Conservation (phyloP, 257 asterid species). For the Ballota nigra region DNA sequence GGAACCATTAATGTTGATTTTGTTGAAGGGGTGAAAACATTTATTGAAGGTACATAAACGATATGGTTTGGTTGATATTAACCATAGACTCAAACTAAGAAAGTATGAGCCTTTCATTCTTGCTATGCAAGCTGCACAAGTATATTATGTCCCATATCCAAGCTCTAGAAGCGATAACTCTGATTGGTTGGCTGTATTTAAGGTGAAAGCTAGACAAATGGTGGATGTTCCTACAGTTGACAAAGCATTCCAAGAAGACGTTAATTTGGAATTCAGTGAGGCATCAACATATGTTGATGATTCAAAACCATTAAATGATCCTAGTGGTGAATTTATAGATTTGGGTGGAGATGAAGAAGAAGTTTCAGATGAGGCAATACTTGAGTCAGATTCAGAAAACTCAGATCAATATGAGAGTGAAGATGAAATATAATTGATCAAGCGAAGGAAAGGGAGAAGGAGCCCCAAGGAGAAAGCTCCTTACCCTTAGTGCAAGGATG, state of each 20-base stretch:
- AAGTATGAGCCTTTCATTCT: slow-evolving; percentile 4
- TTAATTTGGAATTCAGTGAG: not conserved
- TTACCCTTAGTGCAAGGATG: too few relatives aligned
- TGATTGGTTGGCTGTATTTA: not conserved
- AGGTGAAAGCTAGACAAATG: not conserved
- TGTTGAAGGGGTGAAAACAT: too few relatives aligned
- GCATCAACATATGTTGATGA: not conserved
- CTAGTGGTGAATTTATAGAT: not conserved
- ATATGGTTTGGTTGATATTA: not conserved
- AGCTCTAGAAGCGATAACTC: not conserved
- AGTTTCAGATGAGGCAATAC: too few relatives aligned
- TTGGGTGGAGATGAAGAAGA: too few relatives aligned
- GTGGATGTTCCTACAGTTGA: not conserved
- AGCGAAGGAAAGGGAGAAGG: too few relatives aligned
- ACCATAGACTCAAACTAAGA: not conserved
- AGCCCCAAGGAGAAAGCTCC: too few relatives aligned
- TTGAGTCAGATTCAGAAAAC: too few relatives aligned
- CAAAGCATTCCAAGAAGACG: slow-evolving; percentile 2
- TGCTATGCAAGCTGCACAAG: not conserved
- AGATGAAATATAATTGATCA: too few relatives aligned
- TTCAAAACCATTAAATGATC: not conserved
- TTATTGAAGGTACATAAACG: not conserved
- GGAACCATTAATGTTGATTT: too few relatives aligned
- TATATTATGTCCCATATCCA: not conserved
- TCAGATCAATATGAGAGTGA: too few relatives aligned